Evolutionary conservation across 1,139 yeast genomes (phyloP).

Genomic region (Taphrina sp.): DNA sequence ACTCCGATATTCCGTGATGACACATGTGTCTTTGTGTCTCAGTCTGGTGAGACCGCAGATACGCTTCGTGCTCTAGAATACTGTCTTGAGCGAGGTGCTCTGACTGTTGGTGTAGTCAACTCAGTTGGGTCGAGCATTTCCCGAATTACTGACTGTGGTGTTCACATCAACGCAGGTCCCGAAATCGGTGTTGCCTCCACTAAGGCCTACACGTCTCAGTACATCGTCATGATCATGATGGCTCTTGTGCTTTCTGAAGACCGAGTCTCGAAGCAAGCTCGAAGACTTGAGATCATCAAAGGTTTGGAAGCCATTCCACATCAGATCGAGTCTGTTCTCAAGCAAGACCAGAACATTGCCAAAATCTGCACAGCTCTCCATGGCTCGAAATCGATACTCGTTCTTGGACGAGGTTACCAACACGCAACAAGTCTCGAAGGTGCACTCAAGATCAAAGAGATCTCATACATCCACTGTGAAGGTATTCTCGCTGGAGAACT

Average conservation of each 20-base stretch:
- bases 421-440: slow-evolving; percentile 97
- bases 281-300: slow-evolving; percentile 81
- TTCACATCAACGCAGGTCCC: slow-evolving; percentile 98
- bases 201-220: slow-evolving; percentile 97
- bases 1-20: slow-evolving; percentile 98
- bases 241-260: slow-evolving; percentile 93
- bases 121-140: slow-evolving; percentile 96
- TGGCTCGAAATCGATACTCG: slow-evolving; percentile 78
- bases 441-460: slow-evolving; percentile 96
- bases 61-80: slow-evolving; percentile 94
- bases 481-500: slow-evolving; percentile 99
- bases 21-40: slow-evolving; percentile 95
- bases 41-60: slow-evolving; percentile 99
- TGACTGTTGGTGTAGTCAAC: slow-evolving; percentile 93
- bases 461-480: slow-evolving; percentile 98
- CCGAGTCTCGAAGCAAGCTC: slow-evolving; percentile 67
- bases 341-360: slow-evolving; percentile 71
- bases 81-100: slow-evolving; percentile 95
- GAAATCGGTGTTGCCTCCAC: slow-evolving; percentile 99
- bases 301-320: slow-evolving; percentile 82
- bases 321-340: slow-evolving; percentile 75
- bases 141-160: slow-evolving; percentile 97
- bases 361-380: slow-evolving; percentile 70
- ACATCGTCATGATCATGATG: slow-evolving; percentile 94
- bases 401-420: slow-evolving; percentile 97